phyloP scores from a whole-genome alignment of 108 stramenopile species.

The Skeletonema costatum region DNA sequence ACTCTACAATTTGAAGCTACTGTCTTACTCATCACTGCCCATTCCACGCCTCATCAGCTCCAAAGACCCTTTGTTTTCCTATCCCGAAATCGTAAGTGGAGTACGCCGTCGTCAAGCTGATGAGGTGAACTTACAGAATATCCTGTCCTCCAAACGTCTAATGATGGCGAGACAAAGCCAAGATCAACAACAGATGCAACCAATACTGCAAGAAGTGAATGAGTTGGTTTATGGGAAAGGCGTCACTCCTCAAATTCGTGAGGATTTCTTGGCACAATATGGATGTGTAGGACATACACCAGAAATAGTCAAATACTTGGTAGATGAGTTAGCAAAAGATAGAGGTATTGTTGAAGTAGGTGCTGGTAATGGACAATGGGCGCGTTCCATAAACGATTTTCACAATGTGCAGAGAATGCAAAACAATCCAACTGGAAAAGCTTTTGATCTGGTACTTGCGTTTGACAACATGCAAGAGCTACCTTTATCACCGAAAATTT shows the following conservation, averaged over 20 bases:
- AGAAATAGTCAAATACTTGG: conserved; percentile 50
- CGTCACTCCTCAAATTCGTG: conserved; percentile 68
- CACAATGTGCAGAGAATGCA: conserved; percentile 21
- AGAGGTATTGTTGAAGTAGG: conserved; percentile 87
- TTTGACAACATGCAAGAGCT: conserved; percentile 71
- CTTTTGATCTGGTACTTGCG: conserved; percentile 70
- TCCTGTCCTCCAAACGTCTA: conserved; percentile 43
- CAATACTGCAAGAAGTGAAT: conserved; percentile 37
- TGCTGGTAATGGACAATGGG: conserved; percentile 88
- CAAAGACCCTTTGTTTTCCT: conserved; percentile 52
- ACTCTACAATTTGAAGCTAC: conserved; percentile 21
- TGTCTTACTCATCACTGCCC: conserved; percentile 42
- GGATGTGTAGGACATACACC: conserved; percentile 80
- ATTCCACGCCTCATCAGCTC: conserved; percentile 49
- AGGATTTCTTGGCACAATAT: conserved; percentile 75
- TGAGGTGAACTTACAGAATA: conserved; percentile 45
- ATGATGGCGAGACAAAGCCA: conserved; percentile 27
- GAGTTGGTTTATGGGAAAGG: conserved; percentile 72
- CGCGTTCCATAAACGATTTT: conserved; percentile 56
- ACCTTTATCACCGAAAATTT: conserved; percentile 70
- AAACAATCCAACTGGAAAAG: conserved; percentile 21
- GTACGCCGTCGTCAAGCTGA: conserved; percentile 54
- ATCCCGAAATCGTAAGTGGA: conserved; percentile 46
- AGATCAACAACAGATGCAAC: conserved; percentile 48
- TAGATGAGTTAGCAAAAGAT: conserved; percentile 40